Base-by-base conservation (phyloP, 495 filamentous ascomycete genomes). In the Aspergillus campestris region DNA sequence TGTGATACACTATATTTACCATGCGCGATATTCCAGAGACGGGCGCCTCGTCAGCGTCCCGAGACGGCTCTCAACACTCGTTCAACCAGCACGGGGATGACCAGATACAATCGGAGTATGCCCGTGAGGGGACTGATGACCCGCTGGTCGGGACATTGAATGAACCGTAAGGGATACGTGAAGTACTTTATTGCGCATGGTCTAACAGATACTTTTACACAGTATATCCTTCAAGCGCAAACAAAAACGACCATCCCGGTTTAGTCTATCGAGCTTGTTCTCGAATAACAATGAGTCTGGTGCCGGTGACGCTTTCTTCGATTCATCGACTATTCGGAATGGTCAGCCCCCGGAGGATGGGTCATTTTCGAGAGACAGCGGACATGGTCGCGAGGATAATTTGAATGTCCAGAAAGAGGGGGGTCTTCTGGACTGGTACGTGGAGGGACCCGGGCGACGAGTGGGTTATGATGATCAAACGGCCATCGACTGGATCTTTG, bases 401-500 rank as follows among this genome's bases (percentile, higher is more conserved):
- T 29, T 59, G 6, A 62, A 63, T 40, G 56, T 60, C 4, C 67
- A 70, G 15, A 89, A 90, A 60, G 85, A 89, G 56, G 81, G 75
- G 18, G 69, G 62, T 11, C 72, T 79, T 13, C 56, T 84, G 15
- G 87, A 95, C 61, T 96, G 91, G 92, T 86, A 92, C 62, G 78
- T 84, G 34, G 90, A 96, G 65, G 89, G 87, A 5, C 89, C 88
- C 5, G 92, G 92, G 2, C 77, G 90, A 40, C 80, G 92, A 55
- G 89, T 96, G 24, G 89, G 85, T 40, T 98, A 98, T 65, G 92
- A 95, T 53, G 86, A 98, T 68, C 74, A 96, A 57, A 96, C 94
- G 10, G 92, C 94, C 10, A 98, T 98, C 62, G 92, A 98, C 69
- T 98, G 92, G 92, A 97, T 96, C 54, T 97, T 95, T 59, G 92